Evolutionary conservation across 805 yeast genomes (phyloP).

Genomic region (Candida ipomoeae): DNA sequence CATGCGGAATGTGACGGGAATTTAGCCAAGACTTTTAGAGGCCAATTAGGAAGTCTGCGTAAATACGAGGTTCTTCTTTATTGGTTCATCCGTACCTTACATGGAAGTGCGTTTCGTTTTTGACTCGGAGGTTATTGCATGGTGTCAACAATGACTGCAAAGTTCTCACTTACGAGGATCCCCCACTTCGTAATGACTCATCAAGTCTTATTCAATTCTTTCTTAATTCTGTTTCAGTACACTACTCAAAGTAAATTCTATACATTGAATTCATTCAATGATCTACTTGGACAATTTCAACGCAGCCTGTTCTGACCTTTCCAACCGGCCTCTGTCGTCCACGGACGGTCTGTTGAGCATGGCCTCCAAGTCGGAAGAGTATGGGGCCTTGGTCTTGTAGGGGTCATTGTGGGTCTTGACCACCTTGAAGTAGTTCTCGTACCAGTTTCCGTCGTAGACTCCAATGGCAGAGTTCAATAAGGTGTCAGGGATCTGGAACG

Average conservation of each 20-base stretch:
- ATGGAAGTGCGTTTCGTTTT: neutral
- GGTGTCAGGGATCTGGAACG: slow-evolving; percentile 20
- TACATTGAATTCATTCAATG: slow-evolving; percentile 1
- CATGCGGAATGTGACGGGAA: neutral
- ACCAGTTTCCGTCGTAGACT: slow-evolving; percentile 18
- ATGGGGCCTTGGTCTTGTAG: slow-evolving; percentile 19
- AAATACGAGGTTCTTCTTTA: neutral
- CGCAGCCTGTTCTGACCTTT: slow-evolving; percentile 8
- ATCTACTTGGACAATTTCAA: slow-evolving; percentile 12
- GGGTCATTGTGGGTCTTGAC: slow-evolving; percentile 18
- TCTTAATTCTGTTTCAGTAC: too few species aligned
- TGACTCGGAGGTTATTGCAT: neutral
- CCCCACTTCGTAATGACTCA: neutral
- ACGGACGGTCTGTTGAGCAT: slow-evolving; percentile 16
- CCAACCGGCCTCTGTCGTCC: slow-evolving; percentile 13
- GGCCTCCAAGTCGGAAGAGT: slow-evolving; percentile 17
- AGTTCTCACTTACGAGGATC: neutral
- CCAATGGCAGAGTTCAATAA: slow-evolving; percentile 20
- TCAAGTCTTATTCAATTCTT: too few species aligned
- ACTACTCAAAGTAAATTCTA: too few species aligned
- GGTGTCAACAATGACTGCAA: slow-evolving; percentile 23
- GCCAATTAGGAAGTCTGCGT: neutral
- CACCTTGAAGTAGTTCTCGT: slow-evolving; percentile 18
- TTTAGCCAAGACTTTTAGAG: neutral
- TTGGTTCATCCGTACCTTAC: neutral